Base-by-base conservation (phyloP, 2,329 filamentous ascomycete species). In the Pyricularia pennisetigena region DNA sequence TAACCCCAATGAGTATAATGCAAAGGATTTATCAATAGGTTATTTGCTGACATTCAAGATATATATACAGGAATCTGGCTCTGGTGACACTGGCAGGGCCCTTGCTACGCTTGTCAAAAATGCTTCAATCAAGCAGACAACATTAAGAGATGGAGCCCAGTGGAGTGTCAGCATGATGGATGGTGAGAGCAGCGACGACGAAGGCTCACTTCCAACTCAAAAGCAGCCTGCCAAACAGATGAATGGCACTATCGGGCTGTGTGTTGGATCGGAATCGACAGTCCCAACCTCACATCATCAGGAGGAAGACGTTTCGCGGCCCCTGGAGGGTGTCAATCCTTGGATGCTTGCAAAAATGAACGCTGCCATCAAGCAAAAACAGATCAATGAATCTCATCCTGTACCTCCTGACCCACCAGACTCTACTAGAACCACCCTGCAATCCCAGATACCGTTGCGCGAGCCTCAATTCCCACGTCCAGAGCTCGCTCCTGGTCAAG, bases 271-370 rank as follows among this genome's bases (percentile, higher is more conserved):
- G 41, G 41, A 49, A 16, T n/a, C 16, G 20, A 49, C 16, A n/a
- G 2, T 49, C 7, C 41, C 14, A n/a, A 16, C 26, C 24, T 12
- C 26, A 20, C 41, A 2, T 5, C 20, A 66, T 49, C 23, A n/a
- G 7, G 65, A 62, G 24, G 54, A 67, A 20, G 65, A 62, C n/a
- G 65, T 9, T 24, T 23, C 54, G 9, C 49, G 54, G 4, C 29
- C 26, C 2, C 28, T 67, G 28, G 65, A 67, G 3, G 65, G 26
- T 16, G 65, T 67, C 41, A 67, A 67, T 26, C 65, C 65, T 35
- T 67, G 65, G 65, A 24, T 67, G n/a, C 29, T 67, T n/a, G 65
- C 65, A 14, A 67, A 61, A 24, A 62, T 67, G 49, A 67, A 61
- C 23, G 49, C 65, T 14, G 35, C 65, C 8, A 41, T 35, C n/a